Conservation (phyloP, 1,284 basidiomycete genomes). For the Cryptococcus hybrid region DNA sequence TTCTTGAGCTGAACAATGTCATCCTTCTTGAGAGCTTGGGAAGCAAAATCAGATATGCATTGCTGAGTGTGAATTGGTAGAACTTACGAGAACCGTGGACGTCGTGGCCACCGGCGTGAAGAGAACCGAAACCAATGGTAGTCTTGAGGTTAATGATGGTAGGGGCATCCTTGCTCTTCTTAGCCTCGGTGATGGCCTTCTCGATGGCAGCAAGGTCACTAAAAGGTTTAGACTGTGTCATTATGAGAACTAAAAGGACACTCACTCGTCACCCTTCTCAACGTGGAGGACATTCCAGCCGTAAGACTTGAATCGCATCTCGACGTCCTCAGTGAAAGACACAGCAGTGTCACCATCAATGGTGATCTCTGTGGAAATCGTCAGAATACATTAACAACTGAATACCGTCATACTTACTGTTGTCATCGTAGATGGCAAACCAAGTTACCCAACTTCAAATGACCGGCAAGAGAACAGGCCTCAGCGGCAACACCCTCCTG, state of each 20-base stretch:
- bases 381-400: background rate
- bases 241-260: conserved; percentile 12
- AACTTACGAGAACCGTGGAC: conserved; percentile 82
- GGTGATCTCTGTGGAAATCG: conserved; percentile 70
- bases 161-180: conserved; percentile 74
- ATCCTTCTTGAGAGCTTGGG: conserved; percentile 81
- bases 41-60: background rate
- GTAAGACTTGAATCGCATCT: conserved; percentile 82
- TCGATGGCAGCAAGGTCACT: conserved; percentile 78
- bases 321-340: conserved; percentile 93
- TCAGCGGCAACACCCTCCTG: conserved; percentile 94
- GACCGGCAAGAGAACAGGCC: conserved; percentile 85
- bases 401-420: conserved; percentile 56
- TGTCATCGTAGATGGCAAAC: conserved; percentile 90
- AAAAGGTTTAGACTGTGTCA: too few species aligned
- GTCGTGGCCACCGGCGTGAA: conserved; percentile 86
- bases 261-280: conserved; percentile 73
- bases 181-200: conserved; percentile 74
- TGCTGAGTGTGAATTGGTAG: background rate
- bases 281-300: conserved; percentile 92
- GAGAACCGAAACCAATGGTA: conserved; percentile 91
- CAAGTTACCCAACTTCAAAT: conserved; percentile 88
- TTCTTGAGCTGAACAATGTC: conserved; percentile 81
- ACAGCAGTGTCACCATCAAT: conserved; percentile 91
- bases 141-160: conserved; percentile 83